Evolutionary conservation across 352 stramenopile genomes (phyloP).

Genomic region (Saprolegnia parasitica): DNA sequence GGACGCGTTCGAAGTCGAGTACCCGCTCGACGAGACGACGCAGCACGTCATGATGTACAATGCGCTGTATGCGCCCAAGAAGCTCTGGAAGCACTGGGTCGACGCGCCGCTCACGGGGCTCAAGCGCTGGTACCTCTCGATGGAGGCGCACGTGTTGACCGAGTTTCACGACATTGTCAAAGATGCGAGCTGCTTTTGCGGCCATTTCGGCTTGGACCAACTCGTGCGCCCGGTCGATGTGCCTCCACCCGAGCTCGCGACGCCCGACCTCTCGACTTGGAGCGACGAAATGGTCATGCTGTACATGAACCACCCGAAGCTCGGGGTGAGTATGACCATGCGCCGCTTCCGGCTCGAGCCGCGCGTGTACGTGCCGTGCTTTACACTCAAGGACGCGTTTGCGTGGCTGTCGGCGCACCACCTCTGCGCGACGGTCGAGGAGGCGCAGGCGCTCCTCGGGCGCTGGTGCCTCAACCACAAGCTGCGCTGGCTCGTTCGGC

Average conservation of each 20-base stretch:
- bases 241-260: not conserved
- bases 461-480: slow-evolving; percentile 73
- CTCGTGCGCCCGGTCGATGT: not conserved
- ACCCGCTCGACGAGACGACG: slow-evolving; percentile 11
- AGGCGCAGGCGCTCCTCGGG: slow-evolving; percentile 53
- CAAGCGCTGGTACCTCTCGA: slow-evolving; percentile 72
- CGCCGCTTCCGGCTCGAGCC: slow-evolving; percentile 68
- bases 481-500: slow-evolving; percentile 57
- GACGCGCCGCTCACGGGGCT: slow-evolving; percentile 64
- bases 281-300: slow-evolving; percentile 75
- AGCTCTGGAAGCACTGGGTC: slow-evolving; percentile 63
- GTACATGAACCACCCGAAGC: slow-evolving; percentile 53
- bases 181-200: slow-evolving; percentile 61
- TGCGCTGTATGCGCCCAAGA: slow-evolving; percentile 70
- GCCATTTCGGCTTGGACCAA: slow-evolving; percentile 62
- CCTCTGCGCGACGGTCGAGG: slow-evolving; percentile 40
- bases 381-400: slow-evolving; percentile 66
- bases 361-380: slow-evolving; percentile 65
- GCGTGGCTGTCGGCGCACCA: slow-evolving; percentile 47
- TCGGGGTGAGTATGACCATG: slow-evolving; percentile 44
- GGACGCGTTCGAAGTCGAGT: slow-evolving; percentile 33
- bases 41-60: slow-evolving; percentile 46
- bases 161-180: slow-evolving; percentile 80
- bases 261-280: not conserved
- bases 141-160: slow-evolving; percentile 71